Evolutionary conservation across 768 basidiomycete genomes (phyloP), one percentile per base, ranked within the genome.

Genomic region (Suillus discolor): DNA sequence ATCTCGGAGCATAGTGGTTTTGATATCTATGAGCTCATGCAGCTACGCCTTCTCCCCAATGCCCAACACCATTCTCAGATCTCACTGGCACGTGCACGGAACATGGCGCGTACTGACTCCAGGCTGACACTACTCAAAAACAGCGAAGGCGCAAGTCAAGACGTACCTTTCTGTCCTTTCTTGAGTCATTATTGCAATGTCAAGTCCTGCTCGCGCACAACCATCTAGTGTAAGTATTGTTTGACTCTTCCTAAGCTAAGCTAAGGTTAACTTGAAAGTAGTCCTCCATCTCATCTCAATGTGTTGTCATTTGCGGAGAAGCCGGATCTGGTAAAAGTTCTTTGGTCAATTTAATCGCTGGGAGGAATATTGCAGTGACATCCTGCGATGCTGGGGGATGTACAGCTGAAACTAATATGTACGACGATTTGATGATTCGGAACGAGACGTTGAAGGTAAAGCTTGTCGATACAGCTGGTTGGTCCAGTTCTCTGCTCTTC

Each of bases 321-420:
- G 13, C 42, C 1, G 61, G 61, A 20, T 3, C 61, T 23, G 61
- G 61, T 25, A 62, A 62, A 62, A 62, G 61, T 15, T 62, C 61
- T 15, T 47, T 62, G 42, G 34, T 62, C 13, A 62, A 62, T 45
- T n/a, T 62, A 25, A 51, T 62, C 16, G 15, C 44, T 28, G 71
- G 61, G 2, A 69, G 61, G 8, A 71, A 71, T 6, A 72, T 63
- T 1, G 68, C 61, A 0, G 12, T 6, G 9, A 62, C 28, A 12
- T 62, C 61, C 16, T 41, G 6, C 12, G 31, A 62, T 49, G 41
- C 38, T 28, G 2, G n/a, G 12, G 61, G 42, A n/a, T 62, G 61
- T 42, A 62, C 61, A 62, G 2, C 34, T 18, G 42, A 31, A 38
- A 47, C 25, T 34, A n/a, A 31, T 7, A 1, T 12, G 20, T 18